Base-by-base conservation (phyloP, 2,329 filamentous ascomycete genomes). In the Byssochlamys sp. region DNA sequence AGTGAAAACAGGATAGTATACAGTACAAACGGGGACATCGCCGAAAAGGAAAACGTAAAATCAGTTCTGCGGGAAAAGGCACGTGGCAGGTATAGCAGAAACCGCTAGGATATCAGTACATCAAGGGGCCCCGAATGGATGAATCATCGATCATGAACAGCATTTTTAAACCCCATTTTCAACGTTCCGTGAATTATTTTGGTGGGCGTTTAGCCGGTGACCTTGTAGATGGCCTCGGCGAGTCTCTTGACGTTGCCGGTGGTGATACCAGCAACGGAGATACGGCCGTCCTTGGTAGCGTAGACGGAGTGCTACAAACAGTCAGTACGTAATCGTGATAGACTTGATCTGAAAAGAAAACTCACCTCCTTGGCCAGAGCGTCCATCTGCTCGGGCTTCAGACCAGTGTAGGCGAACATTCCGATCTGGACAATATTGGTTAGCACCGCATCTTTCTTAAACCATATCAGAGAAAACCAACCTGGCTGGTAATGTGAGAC, bases 371-470 rank as follows among this genome's bases (percentile, higher is more conserved):
- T 91, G 65, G 91, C 90, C 61, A 99, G 82, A 69, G 80, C 80
- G 57, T 92, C 88, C 90, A 97, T 96, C 80, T 96, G 89, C 78
- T 92, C 87, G 57, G 91, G 80, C 67, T 82, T 92, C 69, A 99
- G 80, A 61, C 94, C 94, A 55, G 94, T 99, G 83, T 95, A 99
- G 67, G 94, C 92, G 72, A 99, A 99, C 94, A 99, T 99, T 79
- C 94, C 94, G 70, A 99, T 99, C 84, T 84, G 61, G 7, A 27
- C 73, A 52, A 28, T 29, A 19, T 19, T 19, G 14, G 12, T 55
- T 49, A 14, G 35, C 50, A 31, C 52, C 29, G 31, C 27, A 19
- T 35, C 26, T 51, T 51, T 9, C 14, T 35, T n/a, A 53, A 12
- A 39, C 4, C 45, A 59, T 52, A 54, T 26, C 3, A 52, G 25